Conservation (phyloP, 148 eudicot species). For the Rhododendron kiyosumense region DNA sequence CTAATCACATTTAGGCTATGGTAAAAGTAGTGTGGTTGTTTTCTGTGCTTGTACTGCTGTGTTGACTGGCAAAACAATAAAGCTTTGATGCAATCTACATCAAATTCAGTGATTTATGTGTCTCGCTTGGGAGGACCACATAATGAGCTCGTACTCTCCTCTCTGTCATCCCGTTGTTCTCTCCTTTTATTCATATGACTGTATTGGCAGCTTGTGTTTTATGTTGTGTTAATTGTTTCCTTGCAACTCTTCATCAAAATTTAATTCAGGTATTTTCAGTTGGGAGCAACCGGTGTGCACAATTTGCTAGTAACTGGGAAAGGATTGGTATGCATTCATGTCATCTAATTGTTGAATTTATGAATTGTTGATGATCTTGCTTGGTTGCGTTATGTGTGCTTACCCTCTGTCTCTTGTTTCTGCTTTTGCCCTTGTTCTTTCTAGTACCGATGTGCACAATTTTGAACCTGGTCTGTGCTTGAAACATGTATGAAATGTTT, state of each 20-base stretch:
- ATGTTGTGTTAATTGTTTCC: slow-evolving; percentile 3
- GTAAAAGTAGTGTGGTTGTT: not conserved
- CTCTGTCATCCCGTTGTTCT: not conserved
- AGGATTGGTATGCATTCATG: slow-evolving; percentile 53
- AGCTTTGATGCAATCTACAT: not conserved
- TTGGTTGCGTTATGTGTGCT: not conserved
- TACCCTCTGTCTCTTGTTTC: not conserved
- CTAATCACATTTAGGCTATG: not conserved
- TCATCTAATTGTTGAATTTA: not conserved
- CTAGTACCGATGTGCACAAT: not conserved
- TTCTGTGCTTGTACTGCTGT: not conserved
- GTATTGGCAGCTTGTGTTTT: not conserved
- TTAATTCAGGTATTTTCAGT: slow-evolving; percentile 56
- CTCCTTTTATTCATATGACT: not conserved
- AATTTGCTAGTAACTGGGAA: slow-evolving; percentile 59
- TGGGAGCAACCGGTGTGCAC: slow-evolving; percentile 64
- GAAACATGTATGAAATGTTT: not conserved
- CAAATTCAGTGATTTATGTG: not conserved
- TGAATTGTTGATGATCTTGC: not conserved
- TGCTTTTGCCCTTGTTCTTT: not conserved
- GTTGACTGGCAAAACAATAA: not conserved
- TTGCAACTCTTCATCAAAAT: not conserved
- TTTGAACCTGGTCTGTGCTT: not conserved
- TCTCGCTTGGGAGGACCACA: not conserved
- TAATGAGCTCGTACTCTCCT: not conserved